Evolutionary conservation across 78 protist genomes (phyloP), one percentile per base, ranked within the genome.

Genomic region (Cavenderia fasciculata): DNA sequence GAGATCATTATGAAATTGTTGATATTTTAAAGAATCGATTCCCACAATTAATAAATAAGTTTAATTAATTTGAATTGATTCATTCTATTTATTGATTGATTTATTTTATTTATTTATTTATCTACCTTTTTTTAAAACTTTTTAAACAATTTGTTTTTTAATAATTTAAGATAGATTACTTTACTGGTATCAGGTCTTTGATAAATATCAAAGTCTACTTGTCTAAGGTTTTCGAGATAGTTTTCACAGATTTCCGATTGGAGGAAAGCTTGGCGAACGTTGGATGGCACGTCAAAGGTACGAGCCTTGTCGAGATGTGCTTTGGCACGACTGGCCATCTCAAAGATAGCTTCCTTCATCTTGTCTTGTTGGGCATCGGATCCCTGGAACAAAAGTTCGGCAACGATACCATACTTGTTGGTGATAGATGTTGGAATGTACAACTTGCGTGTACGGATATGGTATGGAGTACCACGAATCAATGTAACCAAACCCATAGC

Each of bases 281-380:
- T 49, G 40, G 75, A 52, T 18, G 61, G 57, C 5, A 38, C 56
- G 25, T 44, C 66, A 54, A 79, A 68, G 36, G 75, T 29, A 38
- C 74, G 70, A 6, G 88, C 88, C 43, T 68, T 68, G 11, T 79
- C 88, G 1, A 79, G 40, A 66, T 79, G 88, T 2, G 56, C 11
- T 66, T 79, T 79, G 21, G 88, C 88, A 25, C n/a, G 23, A 10
- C 46, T 40, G 23, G 88, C 88, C 88, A 79, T 79, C 47, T 79
- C 88, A 16, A 40, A 79, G 29, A 79, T 79, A 7, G 88, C 88
- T n/a, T 79, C 63, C 40, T 79, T 69, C 19, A 79, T 4, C 21
- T 63, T 51, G 25, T 29, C 34, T 0, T 33, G 33, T 29, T 79
- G 77, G 23, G 25, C 51, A 41, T 63, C 78, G 3, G 33, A 43